Percentiles rank a stretch among this genome's conserved stretches.
Conservation (phyloP, 176 grass and related monocot genomes). For the Musa itinerans region DNA sequence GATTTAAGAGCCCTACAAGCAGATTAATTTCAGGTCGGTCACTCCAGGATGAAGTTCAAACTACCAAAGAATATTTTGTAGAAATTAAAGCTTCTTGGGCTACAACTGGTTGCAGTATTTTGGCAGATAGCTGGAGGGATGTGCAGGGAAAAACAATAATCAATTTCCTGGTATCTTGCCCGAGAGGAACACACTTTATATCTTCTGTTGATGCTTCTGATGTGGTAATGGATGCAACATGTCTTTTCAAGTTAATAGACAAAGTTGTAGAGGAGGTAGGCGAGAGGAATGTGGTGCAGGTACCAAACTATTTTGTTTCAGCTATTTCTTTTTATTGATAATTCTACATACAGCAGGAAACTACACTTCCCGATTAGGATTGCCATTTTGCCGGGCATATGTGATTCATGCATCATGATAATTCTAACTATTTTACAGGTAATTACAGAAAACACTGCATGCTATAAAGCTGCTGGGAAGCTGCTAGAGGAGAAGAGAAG, state of each 20-base stretch:
- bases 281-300: conserved; percentile 29
- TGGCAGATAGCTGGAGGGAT: conserved; percentile 28
- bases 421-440: conserved; percentile 16
- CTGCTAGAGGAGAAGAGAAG: conserved; percentile 30
- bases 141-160: conserved; percentile 24
- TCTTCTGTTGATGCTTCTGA: conserved; percentile 25
- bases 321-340: not conserved
- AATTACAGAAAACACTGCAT: conserved; percentile 26
- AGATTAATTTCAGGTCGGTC: conserved; percentile 21
- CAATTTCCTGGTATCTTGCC: conserved; percentile 28
- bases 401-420: not conserved
- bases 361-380: not conserved
- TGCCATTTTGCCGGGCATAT: not conserved
- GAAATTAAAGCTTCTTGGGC: conserved; percentile 32
- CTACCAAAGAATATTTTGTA: conserved; percentile 9
- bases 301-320: conserved; percentile 3
- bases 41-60: conserved; percentile 25
- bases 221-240: conserved; percentile 12
- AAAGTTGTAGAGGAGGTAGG: conserved; percentile 22
- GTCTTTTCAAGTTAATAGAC: conserved; percentile 28
- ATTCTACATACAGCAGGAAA: not conserved
- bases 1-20: conserved; percentile 6
- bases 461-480: conserved; percentile 27
- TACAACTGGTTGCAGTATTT: conserved; percentile 28
- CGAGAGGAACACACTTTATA: conserved; percentile 22